A percentile compares a stretch with the other conserved stretches of the same genome.
Evolutionary conservation across 345 rosid species (phyloP).

Genomic region (Erodium maritimum): DNA sequence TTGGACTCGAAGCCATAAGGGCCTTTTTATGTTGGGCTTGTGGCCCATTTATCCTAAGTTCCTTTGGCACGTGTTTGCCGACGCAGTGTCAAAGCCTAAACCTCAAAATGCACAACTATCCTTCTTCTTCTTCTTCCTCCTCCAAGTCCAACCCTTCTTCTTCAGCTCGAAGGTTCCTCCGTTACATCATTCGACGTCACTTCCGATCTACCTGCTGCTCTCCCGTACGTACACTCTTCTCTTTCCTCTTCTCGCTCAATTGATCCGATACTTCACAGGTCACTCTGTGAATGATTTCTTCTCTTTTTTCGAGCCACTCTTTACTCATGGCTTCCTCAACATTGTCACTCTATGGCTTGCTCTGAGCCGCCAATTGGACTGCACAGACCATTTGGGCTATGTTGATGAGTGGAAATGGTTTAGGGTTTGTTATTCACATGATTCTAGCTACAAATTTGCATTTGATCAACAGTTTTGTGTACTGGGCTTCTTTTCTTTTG

Average conservation of each 20-base stretch:
- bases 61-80: not conserved
- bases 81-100: not conserved
- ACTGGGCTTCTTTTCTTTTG: not conserved
- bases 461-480: not conserved
- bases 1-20: too few relatives aligned
- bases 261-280: too few relatives aligned
- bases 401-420: not conserved
- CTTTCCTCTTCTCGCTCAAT: too few relatives aligned
- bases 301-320: not conserved
- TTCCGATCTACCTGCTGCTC: not conserved
- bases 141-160: not conserved
- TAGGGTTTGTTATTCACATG: not conserved
- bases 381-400: not conserved
- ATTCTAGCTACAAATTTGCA: not conserved
- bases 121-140: too few relatives aligned
- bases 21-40: not conserved
- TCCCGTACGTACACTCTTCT: not conserved
- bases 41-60: not conserved
- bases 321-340: not conserved
- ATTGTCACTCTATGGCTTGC: not conserved
- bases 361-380: not conserved
- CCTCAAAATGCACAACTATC: not conserved
- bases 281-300: not conserved
- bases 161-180: not conserved
- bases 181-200: not conserved